Base-by-base conservation (phyloP, 768 basidiomycete species). In the Daedaleopsis sinensis region DNA sequence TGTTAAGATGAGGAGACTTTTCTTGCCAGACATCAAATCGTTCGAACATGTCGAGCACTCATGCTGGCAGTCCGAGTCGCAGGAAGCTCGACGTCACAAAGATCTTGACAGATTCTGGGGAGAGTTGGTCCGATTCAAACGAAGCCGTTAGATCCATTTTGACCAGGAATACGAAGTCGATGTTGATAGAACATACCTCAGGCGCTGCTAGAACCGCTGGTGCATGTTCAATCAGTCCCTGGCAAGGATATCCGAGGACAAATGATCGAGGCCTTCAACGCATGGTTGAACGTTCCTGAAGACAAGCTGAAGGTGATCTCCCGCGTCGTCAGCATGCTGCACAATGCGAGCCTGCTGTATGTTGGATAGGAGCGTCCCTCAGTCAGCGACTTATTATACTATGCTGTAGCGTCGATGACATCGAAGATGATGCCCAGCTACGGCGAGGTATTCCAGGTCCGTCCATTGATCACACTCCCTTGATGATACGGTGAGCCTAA, bases 241-340 rank as follows among this genome's bases (percentile, higher is more conserved):
- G 96, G 97, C 15, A 98, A 98, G 74, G 96, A 98, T 60, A 89
- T 98, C 63, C 87, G 97, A 12, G 80, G 87, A 0, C 83, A 88
- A 68, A 82, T 99, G 70, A 93, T 96, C 63, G 90, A 89, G 55
- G 94, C 96, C 0, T 98, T 98, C 84, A 96, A 98, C 68, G 39
- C 77, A 1, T 99, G 97, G 97, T 84, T 98, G 15, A 72, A 88
- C 8, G 94, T 98, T 2, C 91, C 93, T 0, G 71, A 77, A 27
- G 82, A 84, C 32, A 89, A 89, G 72, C 82, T 97, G 16, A 72
- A 73, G 32, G 78, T 90, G 44, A 94, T 99, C 61, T 82, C 88
- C 3, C 83, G 82, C 63, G 84, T 99, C 54, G 91, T 99, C 36
- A 87, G 87, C 69, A 98, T 96, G 94, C 79, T 98, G 19, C 97